Base-by-base conservation (phyloP, 2,329 filamentous ascomycete species). In the Talaromyces sp. region DNA sequence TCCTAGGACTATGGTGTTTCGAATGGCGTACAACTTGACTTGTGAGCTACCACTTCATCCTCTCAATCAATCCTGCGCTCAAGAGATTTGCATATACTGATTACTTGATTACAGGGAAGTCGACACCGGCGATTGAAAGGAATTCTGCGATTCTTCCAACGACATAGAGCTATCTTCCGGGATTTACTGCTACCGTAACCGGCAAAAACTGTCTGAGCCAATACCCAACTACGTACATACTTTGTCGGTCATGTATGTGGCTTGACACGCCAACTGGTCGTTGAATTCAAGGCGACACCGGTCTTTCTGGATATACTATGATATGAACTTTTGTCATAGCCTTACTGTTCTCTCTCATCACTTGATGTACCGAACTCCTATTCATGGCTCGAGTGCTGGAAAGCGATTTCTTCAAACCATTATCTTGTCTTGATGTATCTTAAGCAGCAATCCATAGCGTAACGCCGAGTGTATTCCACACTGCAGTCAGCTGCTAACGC, bases 1-100 rank as follows among this genome's bases (percentile, higher is more conserved):
- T 38, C 31, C 71, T 91, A 91, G 73, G 94, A 98, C 80, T 98
- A 97, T 78, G 92, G 91, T n/a, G 89, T 98, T 65, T 92, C 90
- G 72, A 95, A 95, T 79, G 94, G 94, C 10, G 93, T 97, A 58
- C 81, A 83, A 69, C 74, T 83, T 73, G 81, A 83, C 72, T 72
- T 83, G 76, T 78, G 71, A 77, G 77, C 70, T 27, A 56, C 54
- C 60, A 67, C 64, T 65, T 47, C 53, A 56, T 49, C 27, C 15
- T 34, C 43, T 19, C 8, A 22, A 36, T 59, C n/a, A 34, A 19
- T 62, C 17, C n/a, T 43, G 15, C 38, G 34, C 49, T 27, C 5
- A 53, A n/a, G n/a, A 58, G 29, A 51, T 38, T 56, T 25, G 59
- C 58, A 29, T n/a, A 68, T 69, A 61, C 75, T 77, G 67, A 78